Base-by-base conservation (phyloP, 371 early-diverging fungal genomes). In the Coemansia sp. region DNA sequence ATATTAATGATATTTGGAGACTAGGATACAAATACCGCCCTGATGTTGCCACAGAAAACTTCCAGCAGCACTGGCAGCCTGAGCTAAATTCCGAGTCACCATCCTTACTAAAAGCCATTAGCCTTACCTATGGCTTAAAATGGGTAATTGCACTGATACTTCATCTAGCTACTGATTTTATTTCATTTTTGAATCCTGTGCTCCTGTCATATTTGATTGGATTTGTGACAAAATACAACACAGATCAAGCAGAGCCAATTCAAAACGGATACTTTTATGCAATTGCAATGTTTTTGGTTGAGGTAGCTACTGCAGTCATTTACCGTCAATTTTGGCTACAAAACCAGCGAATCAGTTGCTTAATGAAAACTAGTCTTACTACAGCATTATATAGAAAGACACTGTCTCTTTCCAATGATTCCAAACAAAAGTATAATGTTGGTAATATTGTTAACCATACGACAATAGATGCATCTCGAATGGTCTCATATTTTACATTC, bases 321-420 rank as follows among this genome's bases (percentile, higher is more conserved):
- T 81, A 92, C 54, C 95, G 94, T 65, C 96, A 94, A 68, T 60
- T 79, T 61, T 64, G 67, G 39, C 38, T n/a, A 29, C 75, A 75
- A 37, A 67, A 64, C n/a, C 69, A 64, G 60, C 69, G 68, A 4
- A 64, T 92, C 8, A 49, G 59, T 16, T 46, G 67, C n/a, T 44
- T 67, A 29, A 40, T 72, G 37, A 88, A 90, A 38, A 82, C 92
- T 36, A 92, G 90, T 18, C 66, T 93, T 46, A 86, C 89, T 8
- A 89, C 95, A 0, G 86, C 92, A 5, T 86, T 98, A 32, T 98
- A 95, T 69, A 86, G 84, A 66, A 98, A 98, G 77, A 80, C 93
- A 0, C 69, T 95, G 57, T 69, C 82, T 1, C 82, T 98, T 5
- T 92, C 92, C 48, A 93, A 89, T 72, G 77, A 82, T 9, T 83